phyloP scores from a whole-genome alignment of 306 rosid species.

The Lathyrus tuberosus region DNA sequence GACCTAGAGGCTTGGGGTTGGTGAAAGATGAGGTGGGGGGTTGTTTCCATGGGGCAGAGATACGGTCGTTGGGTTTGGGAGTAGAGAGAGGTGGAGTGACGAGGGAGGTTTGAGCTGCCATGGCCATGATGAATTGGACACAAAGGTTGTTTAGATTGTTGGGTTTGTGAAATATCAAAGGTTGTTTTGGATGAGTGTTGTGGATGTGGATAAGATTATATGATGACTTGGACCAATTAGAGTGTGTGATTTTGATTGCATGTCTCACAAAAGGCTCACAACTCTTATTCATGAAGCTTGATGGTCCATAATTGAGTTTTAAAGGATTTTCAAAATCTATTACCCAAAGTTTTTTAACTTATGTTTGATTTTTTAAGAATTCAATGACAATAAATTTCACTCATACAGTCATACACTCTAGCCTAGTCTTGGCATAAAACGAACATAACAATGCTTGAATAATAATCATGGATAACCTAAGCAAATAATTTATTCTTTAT shows the following conservation, averaged over 20 bases:
- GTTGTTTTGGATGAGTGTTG: conserved; percentile 42
- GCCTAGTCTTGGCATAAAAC: conserved; percentile 21
- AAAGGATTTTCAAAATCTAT: too few relatives aligned
- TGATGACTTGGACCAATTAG: conserved; percentile 55
- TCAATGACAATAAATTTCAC: background rate
- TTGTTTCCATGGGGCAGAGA: conserved; percentile 41
- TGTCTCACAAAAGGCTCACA: conserved; percentile 37
- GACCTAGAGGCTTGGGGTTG: conserved; percentile 50
- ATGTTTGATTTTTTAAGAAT: too few relatives aligned
- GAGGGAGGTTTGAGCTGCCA: conserved; percentile 90
- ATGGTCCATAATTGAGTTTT: too few relatives aligned
- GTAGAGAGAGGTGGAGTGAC: conserved; percentile 63
- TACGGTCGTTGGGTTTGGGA: conserved; percentile 46
- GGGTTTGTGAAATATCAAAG: background rate
- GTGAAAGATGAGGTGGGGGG: conserved; percentile 47
- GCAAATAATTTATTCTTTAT: background rate
- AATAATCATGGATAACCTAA: background rate
- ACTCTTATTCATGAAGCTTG: background rate
- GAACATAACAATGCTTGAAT: background rate
- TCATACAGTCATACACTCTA: conserved; percentile 6
- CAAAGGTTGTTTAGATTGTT: background rate
- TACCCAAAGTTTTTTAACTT: too few relatives aligned
- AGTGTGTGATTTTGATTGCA: conserved; percentile 51
- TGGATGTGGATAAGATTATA: conserved; percentile 70
- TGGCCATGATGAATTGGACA: conserved; percentile 53